A percentile compares a stretch with the other conserved stretches of the same genome.
Evolutionary conservation across 1,139 yeast genomes (phyloP).

Genomic region (Komagataea norvegica): DNA sequence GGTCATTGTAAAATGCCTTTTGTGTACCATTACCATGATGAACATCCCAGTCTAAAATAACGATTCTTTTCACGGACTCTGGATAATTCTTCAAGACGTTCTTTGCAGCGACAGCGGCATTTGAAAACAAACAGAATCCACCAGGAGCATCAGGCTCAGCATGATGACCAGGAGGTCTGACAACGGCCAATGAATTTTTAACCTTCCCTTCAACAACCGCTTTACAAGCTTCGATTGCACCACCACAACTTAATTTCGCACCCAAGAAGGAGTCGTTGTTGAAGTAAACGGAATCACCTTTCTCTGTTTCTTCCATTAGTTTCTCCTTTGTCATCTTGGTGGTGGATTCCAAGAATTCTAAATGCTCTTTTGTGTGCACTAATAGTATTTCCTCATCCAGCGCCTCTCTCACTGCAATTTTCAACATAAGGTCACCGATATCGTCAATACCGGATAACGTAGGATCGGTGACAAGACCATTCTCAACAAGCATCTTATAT

Average conservation of each 20-base stretch:
- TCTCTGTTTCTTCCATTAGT: conserved; percentile 78
- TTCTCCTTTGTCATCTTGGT: conserved; percentile 75
- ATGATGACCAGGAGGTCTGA: conserved; percentile 99
- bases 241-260: conserved; percentile 93
- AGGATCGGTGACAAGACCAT: conserved; percentile 82
- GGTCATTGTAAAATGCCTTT: conserved; percentile 82
- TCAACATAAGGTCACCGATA: conserved; percentile 83
- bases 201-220: conserved; percentile 93
- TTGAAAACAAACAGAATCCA: conserved; percentile 93
- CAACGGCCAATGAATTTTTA: conserved; percentile 89
- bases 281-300: conserved; percentile 92
- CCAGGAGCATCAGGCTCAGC: conserved; percentile 98
- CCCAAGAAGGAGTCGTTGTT: conserved; percentile 86
- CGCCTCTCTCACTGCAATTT: conserved; percentile 89
- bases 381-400: conserved; percentile 76
- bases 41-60: conserved; percentile 94
- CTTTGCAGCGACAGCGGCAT: conserved; percentile 96
- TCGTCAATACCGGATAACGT: conserved; percentile 75
- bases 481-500: conserved; percentile 89
- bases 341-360: conserved; percentile 71
- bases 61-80: conserved; percentile 77
- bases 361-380: conserved; percentile 81
- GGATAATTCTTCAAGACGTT: conserved; percentile 79
- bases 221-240: conserved; percentile 91
- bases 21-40: conserved; percentile 99